These are phyloP conservation scores for Pelargonium fulgidum DNA, from an alignment of 441 rosid genomes.

Conservation along the genomic window DNA sequence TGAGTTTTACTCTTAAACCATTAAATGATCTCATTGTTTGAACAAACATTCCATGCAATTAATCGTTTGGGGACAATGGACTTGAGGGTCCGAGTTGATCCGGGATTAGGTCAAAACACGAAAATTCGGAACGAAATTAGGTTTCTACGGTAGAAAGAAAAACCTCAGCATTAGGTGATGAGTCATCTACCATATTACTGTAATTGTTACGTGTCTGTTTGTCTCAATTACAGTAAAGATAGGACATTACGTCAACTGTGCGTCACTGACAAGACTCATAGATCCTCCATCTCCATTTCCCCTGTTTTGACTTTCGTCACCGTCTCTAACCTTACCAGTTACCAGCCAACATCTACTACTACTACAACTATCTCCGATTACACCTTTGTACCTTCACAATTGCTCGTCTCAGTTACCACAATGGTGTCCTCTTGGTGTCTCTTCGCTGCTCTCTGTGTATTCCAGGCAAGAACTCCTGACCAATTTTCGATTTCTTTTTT, in stretches of 20 bases:
- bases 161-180: not conserved
- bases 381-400: too few relatives aligned
- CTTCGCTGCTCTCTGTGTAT: not conserved
- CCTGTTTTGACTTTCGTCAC: not conserved
- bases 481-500: not conserved
- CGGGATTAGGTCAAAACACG: too few relatives aligned
- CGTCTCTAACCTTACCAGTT: not conserved
- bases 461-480: not conserved
- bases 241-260: not conserved
- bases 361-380: not conserved
- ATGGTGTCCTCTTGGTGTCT: not conserved
- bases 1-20: too few relatives aligned
- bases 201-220: constrained; percentile 3
- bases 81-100: too few relatives aligned
- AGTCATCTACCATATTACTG: not conserved
- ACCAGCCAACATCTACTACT: not conserved
- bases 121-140: too few relatives aligned
- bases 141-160: too few relatives aligned
- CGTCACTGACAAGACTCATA: not conserved
- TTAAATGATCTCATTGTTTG: too few relatives aligned
- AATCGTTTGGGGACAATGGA: too few relatives aligned
- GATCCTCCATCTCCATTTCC: not conserved
- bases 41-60: too few relatives aligned
- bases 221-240: not conserved
- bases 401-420: not conserved